Conservation (phyloP, 1,284 basidiomycete species). For the Nidula niveotomentosa region DNA sequence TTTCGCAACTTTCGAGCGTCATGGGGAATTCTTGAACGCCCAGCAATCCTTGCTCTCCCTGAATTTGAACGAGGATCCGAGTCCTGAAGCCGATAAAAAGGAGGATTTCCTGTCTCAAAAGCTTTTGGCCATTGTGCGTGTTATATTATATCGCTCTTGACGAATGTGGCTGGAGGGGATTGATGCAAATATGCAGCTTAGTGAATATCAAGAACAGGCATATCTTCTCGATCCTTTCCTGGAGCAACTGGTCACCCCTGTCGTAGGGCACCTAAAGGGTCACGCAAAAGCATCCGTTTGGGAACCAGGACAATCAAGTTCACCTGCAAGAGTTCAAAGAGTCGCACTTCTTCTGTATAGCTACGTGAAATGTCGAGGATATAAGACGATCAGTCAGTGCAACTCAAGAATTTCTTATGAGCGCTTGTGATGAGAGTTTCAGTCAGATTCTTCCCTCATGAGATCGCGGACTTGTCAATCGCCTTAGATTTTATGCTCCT, state of each 20-base stretch:
- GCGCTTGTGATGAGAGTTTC: conserved; percentile 15
- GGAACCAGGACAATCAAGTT: conserved; percentile 28
- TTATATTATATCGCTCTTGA: background rate
- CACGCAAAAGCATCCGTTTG: conserved; percentile 51
- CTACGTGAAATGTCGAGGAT: conserved; percentile 89
- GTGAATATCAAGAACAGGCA: conserved; percentile 91
- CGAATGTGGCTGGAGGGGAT: background rate
- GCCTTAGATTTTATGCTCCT: conserved; percentile 68
- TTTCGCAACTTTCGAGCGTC: conserved; percentile 60
- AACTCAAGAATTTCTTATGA: conserved; percentile 3
- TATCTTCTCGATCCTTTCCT: conserved; percentile 96
- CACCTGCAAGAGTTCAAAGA: conserved; percentile 44
- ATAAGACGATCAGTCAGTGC: conserved; percentile 87
- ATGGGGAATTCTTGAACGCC: conserved; percentile 54
- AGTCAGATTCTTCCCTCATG: conserved; percentile 93
- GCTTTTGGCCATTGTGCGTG: conserved; percentile 44
- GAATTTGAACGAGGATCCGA: conserved; percentile 46
- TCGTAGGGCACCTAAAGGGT: conserved; percentile 65
- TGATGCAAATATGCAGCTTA: conserved; percentile 53
- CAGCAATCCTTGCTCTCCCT: conserved; percentile 53
- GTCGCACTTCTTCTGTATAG: conserved; percentile 74
- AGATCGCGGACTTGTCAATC: conserved; percentile 78
- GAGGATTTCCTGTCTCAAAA: conserved; percentile 41
- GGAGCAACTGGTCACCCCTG: conserved; percentile 80
- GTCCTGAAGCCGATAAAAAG: conserved; percentile 44